Evolutionary conservation across 495 filamentous ascomycete species (phyloP).

Genomic region (Neurospora tetrasperma): DNA sequence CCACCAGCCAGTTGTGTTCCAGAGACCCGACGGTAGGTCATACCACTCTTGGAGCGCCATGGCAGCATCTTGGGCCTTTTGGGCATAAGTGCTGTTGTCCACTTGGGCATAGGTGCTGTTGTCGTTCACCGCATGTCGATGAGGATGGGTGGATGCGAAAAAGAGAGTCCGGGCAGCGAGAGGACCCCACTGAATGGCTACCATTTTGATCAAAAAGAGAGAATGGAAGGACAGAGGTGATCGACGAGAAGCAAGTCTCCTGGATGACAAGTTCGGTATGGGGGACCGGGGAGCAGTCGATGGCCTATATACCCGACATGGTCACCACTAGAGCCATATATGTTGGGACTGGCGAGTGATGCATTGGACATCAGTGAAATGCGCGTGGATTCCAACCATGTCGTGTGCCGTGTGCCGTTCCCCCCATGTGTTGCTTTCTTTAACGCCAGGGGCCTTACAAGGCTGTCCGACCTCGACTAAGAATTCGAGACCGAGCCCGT

Average conservation of each 20-base stretch:
- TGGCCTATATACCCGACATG: neutral
- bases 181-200: constrained; percentile 23
- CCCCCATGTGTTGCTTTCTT: neutral
- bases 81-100: constrained; percentile 12
- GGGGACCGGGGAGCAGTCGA: neutral
- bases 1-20: constrained; percentile 65
- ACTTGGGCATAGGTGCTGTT: constrained; percentile 14
- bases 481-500: neutral
- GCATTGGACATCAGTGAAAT: neutral
- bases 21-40: constrained; percentile 48
- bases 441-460: constrained; percentile 2
- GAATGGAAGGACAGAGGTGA: neutral
- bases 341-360: neutral
- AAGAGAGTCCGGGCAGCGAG: constrained; percentile 30
- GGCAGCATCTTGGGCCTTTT: constrained; percentile 36
- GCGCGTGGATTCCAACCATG: neutral
- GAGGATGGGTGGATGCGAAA: constrained; percentile 23
- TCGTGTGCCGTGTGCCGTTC: neutral
- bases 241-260: neutral
- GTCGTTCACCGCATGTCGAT: constrained; percentile 1
- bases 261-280: neutral
- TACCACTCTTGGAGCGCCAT: constrained; percentile 54
- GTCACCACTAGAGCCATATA: neutral
- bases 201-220: constrained; percentile 11
- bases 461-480: constrained; percentile 1